Evolutionary conservation across 306 rosid species (phyloP).

Genomic region (Sicyos edulis): DNA sequence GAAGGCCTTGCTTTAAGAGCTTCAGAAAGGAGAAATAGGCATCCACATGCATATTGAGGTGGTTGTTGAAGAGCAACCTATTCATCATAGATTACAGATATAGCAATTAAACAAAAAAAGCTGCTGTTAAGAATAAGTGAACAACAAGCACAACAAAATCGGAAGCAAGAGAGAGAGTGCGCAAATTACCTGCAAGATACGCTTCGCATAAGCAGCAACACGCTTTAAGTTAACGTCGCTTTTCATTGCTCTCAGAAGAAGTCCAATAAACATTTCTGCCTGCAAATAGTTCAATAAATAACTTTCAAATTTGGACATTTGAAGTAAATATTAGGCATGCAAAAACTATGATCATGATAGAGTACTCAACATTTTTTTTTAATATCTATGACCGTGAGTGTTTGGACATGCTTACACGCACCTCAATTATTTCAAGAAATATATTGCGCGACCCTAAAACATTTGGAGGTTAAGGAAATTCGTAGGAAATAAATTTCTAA

Average conservation of each 20-base stretch:
- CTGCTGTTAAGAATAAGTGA: background rate
- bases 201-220: conserved; percentile 79
- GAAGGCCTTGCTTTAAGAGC: conserved; percentile 84
- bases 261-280: conserved; percentile 94
- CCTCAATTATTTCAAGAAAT: no score
- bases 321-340: no score
- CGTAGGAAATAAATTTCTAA: no score
- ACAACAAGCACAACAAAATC: background rate
- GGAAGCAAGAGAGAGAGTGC: background rate
- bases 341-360: no score
- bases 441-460: no score
- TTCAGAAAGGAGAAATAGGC: conserved; percentile 90
- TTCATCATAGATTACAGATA: conserved; percentile 12
- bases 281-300: conserved; percentile 24
- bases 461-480: no score
- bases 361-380: background rate
- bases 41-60: conserved; percentile 86
- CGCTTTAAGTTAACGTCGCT: conserved; percentile 83
- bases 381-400: no score
- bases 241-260: conserved; percentile 85
- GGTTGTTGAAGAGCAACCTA: conserved; percentile 97
- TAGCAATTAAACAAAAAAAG: background rate
- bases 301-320: background rate
- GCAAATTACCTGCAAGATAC: conserved; percentile 62
- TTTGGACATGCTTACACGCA: no score